These are phyloP conservation scores for Aurantiochytrium sp. DNA, from an alignment of 108 stramenopile genomes.

Conservation along the genomic window DNA sequence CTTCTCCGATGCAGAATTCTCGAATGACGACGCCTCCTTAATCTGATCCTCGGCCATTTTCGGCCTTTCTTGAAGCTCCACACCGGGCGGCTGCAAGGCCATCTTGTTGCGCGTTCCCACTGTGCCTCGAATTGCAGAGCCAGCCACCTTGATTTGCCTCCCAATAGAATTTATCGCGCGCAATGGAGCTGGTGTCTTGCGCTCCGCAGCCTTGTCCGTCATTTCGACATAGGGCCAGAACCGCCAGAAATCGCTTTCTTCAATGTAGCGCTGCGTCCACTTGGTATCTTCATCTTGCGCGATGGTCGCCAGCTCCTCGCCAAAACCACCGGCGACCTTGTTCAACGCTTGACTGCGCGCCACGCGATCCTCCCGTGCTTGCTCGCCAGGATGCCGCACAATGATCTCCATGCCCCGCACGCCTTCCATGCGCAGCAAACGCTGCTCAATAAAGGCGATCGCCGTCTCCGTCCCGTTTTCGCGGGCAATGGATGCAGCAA, in stretches of 20 bases:
- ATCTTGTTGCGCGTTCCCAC: neutral
- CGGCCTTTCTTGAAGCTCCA: neutral
- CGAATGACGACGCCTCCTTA: neutral
- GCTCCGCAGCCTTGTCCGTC: neutral
- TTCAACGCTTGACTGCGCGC: neutral
- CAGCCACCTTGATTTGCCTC: neutral
- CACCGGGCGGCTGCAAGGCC: neutral
- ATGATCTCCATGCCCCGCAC: neutral
- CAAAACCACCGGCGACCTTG: neutral
- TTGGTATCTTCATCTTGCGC: neutral
- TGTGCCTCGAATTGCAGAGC: neutral
- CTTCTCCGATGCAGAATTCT: neutral
- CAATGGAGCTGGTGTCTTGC: neutral
- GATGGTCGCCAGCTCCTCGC: neutral
- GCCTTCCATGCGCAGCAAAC: neutral
- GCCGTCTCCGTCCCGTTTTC: neutral
- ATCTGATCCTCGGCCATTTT: neutral
- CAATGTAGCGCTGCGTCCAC: neutral
- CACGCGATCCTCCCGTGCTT: neutral
- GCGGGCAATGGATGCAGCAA: neutral
- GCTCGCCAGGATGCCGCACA: neutral
- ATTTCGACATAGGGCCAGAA: neutral
- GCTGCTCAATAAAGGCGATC: neutral
- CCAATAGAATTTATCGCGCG: neutral
- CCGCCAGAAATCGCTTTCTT: neutral